Evolutionary conservation across 2,329 filamentous ascomycete species (phyloP).

Genomic region (Saccharata proteae): DNA sequence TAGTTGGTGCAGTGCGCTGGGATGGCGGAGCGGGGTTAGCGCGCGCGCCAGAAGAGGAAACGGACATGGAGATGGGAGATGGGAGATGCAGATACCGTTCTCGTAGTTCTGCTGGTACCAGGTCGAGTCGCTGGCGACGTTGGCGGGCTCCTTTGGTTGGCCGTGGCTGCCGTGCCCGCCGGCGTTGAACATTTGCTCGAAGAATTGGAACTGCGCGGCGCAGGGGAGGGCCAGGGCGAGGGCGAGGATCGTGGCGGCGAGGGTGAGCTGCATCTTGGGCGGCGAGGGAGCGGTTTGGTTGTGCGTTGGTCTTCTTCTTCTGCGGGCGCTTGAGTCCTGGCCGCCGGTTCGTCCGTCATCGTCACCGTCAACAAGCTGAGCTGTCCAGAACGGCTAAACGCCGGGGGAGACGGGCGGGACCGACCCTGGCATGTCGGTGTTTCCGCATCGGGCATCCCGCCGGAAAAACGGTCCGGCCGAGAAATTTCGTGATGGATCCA

Average conservation of each 20-base stretch:
- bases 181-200: slow-evolving; percentile 89
- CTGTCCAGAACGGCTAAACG: too few species aligned
- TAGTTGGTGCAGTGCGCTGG: slow-evolving; percentile 82
- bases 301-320: too few species aligned
- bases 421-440: too few species aligned
- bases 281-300: too few species aligned
- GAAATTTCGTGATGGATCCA: too few species aligned
- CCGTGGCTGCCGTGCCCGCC: slow-evolving; percentile 47
- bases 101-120: slow-evolving; percentile 67
- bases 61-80: background rate
- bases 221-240: slow-evolving; percentile 46
- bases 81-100: slow-evolving; percentile 37
- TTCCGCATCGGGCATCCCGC: too few species aligned
- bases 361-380: too few species aligned
- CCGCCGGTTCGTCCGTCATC: too few species aligned
- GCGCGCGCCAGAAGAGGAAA: background rate
- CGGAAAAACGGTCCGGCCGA: too few species aligned
- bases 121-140: slow-evolving; percentile 70
- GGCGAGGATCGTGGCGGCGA: slow-evolving; percentile 16
- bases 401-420: too few species aligned
- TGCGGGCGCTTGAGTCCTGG: too few species aligned
- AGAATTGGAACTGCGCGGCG: slow-evolving; percentile 86
- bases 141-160: slow-evolving; percentile 51
- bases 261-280: background rate
- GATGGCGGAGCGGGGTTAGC: background rate